A percentile compares a stretch with the other conserved stretches of the same genome.
Evolutionary conservation across 495 filamentous ascomycete species (phyloP).

Genomic region (Neurospora sp.): DNA sequence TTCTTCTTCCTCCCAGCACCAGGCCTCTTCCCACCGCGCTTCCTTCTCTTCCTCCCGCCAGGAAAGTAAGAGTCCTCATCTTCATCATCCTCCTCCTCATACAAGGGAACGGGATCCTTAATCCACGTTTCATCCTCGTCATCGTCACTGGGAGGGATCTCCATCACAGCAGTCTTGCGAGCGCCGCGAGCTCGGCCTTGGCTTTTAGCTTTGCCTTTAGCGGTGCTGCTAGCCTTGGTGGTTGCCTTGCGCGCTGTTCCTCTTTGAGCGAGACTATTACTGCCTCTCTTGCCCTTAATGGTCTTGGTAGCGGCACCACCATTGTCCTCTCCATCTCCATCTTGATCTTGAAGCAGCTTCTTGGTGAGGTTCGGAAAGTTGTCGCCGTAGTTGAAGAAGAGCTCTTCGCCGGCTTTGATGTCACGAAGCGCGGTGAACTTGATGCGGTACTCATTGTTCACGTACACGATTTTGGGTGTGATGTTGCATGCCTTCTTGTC

Average conservation of each 20-base stretch:
- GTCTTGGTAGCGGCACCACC: neutral
- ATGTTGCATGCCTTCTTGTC: constrained; percentile 41
- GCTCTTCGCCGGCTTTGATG: constrained; percentile 53
- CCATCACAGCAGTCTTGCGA: neutral
- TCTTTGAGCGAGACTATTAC: neutral
- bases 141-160: neutral
- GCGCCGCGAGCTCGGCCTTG: neutral
- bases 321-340: neutral
- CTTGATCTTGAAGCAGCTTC: constrained; percentile 33
- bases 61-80: constrained; percentile 9
- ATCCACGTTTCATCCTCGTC: constrained; percentile 7
- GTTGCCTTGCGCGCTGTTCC: constrained; percentile 14
- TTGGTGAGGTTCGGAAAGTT: constrained; percentile 41
- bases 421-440: constrained; percentile 51
- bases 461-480: constrained; percentile 48
- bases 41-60: constrained; percentile 8
- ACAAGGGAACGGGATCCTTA: neutral
- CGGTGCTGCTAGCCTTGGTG: constrained; percentile 9
- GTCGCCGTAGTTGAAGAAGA: constrained; percentile 62
- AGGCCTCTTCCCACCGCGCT: constrained; percentile 18
- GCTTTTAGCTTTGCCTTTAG: neutral
- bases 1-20: constrained; percentile 23
- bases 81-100: constrained; percentile 6
- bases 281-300: constrained; percentile 12
- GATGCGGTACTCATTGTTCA: constrained; percentile 57